phyloP scores from a whole-genome alignment of 441 rosid species.

The Mallotus repandus region DNA sequence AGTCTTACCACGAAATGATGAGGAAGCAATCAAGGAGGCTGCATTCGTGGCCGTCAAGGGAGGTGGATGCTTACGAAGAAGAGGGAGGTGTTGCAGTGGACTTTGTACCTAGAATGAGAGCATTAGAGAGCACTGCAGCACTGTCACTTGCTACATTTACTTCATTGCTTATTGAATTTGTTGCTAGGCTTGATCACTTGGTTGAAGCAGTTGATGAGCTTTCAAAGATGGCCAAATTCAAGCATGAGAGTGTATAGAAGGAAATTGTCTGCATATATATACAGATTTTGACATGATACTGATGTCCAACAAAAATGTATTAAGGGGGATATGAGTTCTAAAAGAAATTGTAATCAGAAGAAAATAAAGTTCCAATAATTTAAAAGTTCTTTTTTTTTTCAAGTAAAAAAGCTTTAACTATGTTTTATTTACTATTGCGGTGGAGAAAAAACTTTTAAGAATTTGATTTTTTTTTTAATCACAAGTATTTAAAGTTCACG shows the following conservation, averaged over 20 bases:
- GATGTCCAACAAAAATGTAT: neutral
- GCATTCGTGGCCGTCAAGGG: slow-evolving; percentile 63
- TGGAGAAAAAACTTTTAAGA: no score
- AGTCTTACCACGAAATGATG: slow-evolving; percentile 55
- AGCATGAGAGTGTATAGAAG: slow-evolving; percentile 30
- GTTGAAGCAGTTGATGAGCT: slow-evolving; percentile 62
- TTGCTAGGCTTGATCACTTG: slow-evolving; percentile 65
- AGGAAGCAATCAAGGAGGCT: slow-evolving; percentile 57
- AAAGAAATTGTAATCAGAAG: slow-evolving; percentile 11
- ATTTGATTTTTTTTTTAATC: no score
- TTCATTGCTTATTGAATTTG: slow-evolving; percentile 65
- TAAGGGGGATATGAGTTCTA: neutral
- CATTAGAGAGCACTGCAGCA: slow-evolving; percentile 59
- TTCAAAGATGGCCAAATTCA: slow-evolving; percentile 55
- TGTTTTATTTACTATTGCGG: no score
- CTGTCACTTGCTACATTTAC: slow-evolving; percentile 55
- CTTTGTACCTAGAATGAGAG: slow-evolving; percentile 45
- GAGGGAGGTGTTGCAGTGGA: slow-evolving; percentile 35
- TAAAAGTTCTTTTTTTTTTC: neutral
- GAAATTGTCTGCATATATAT: neutral
- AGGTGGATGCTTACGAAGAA: slow-evolving; percentile 51
- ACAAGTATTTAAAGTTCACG: no score
- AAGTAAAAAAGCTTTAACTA: neutral
- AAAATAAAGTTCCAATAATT: neutral
- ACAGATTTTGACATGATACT: slow-evolving; percentile 10